Base-by-base conservation (phyloP, 1,139 yeast species). In the Geotrichum bryndzae region DNA sequence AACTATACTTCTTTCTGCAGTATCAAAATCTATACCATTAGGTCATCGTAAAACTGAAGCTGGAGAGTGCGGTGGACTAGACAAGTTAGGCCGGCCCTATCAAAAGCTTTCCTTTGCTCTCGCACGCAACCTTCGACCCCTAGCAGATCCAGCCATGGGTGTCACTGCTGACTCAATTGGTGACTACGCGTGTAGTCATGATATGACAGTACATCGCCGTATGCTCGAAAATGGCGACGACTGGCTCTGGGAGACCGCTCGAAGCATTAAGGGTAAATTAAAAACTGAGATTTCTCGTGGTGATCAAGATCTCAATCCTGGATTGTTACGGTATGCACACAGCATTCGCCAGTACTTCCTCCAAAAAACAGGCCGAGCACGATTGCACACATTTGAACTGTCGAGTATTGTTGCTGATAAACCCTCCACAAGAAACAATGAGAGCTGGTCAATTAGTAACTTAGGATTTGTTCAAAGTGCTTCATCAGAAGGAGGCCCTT, bases 241-340 rank as follows among this genome's bases (percentile, higher is more conserved):
- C 48, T 41, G 48, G 48, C 48, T 41, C 48, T 41, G 48, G 48
- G 48, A 41, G 48, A 41, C 48, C 10, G 48, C 48, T 7, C 48
- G 48, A 15, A 41, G 23, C 18, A 18, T 41, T n/a, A 41, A 41
- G 13, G n/a, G 22, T 15, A 41, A n/a, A 41, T 10, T 41, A 18
- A n/a, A 41, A 41, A 15, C 48, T n/a, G 48, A 41, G 48, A 41
- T 57, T 18, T 48, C 57, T 15, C 51, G 55, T 15, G 60, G 58
- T 2, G 41, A 45, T 27, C 27, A 54, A n/a, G 46, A 60, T 25
- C 35, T 54, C 18, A 61, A 62, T 38, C 33, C 60, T 15, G 63
- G 63, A 1, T n/a, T 59, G 51, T 54, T 62, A 15, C 50, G 56
- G 45, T 58, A 57, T 23, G 52, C 58, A 5, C 8, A 33, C 29